Percentiles rank a stretch among this genome's conserved stretches.
Conservation (phyloP, 495 filamentous ascomycete species). For the Aspergillus cavernicola region DNA sequence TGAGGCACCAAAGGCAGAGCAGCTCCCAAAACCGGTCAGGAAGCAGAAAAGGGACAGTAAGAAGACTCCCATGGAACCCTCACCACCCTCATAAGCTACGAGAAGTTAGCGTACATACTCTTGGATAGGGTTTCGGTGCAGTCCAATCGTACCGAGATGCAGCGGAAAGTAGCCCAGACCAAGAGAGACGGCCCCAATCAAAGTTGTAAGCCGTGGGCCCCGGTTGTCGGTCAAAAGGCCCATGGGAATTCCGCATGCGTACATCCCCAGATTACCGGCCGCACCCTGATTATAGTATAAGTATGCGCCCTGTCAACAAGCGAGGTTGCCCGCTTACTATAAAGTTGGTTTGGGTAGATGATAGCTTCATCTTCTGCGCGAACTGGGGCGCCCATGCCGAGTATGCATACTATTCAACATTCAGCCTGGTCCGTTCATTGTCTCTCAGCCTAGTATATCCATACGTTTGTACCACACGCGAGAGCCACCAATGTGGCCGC, state of each 20-base stretch:
- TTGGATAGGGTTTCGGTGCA: too few species aligned
- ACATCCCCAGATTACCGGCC: conserved; percentile 96
- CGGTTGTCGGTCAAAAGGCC: conserved; percentile 82
- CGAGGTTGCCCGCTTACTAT: conserved; percentile 54
- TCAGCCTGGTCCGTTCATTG: background rate
- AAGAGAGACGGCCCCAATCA: conserved; percentile 68
- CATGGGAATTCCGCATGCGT: conserved; percentile 82
- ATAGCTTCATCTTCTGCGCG: conserved; percentile 76
- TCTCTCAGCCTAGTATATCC: conserved; percentile 18
- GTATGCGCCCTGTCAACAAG: background rate
- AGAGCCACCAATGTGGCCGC: conserved; percentile 84
- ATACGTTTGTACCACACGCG: conserved; percentile 89
- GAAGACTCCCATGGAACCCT: conserved; percentile 59
- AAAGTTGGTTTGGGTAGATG: conserved; percentile 84
- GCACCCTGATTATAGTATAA: conserved; percentile 53
- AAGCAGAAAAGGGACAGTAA: conserved; percentile 78
- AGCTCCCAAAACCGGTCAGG: conserved; percentile 82
- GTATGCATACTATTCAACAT: conserved; percentile 77
- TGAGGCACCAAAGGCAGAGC: conserved; percentile 77
- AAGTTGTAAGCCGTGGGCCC: conserved; percentile 72
- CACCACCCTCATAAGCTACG: conserved; percentile 46
- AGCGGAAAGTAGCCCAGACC: conserved; percentile 79
- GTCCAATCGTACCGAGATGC: conserved; percentile 51
- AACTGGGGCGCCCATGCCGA: conserved; percentile 98
- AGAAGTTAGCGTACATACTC: conserved; percentile 1